A percentile compares a stretch with the other conserved stretches of the same genome.
Conservation (phyloP, 495 filamentous ascomycete species). For the Lophiostoma macrostomum region DNA sequence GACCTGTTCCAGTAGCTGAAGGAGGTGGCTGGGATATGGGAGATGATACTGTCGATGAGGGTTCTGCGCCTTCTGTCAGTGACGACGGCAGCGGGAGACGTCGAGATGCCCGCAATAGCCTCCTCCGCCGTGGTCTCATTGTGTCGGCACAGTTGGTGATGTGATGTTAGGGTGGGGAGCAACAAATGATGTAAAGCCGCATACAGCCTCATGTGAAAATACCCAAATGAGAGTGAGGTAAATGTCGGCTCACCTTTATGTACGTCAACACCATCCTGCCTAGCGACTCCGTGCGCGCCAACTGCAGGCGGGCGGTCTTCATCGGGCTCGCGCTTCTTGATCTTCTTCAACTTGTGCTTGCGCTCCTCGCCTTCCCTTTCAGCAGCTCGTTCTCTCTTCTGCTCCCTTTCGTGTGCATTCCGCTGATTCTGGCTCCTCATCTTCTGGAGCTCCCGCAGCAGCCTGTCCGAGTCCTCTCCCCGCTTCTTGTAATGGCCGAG, state of each 20-base stretch:
- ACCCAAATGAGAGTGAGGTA: background rate
- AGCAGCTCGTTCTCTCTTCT: conserved; percentile 24
- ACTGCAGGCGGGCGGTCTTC: conserved; percentile 40
- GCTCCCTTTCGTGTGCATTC: conserved; percentile 35
- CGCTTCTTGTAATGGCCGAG: conserved; percentile 21
- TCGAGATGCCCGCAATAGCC: no score
- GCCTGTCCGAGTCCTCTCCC: conserved; percentile 39
- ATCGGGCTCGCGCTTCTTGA: conserved; percentile 37
- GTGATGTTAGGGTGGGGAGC: background rate
- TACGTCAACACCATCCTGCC: conserved; percentile 44
- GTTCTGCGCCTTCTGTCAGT: conserved; percentile 21
- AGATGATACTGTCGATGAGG: conserved; percentile 33
- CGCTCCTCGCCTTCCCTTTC: conserved; percentile 36
- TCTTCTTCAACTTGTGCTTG: conserved; percentile 34
- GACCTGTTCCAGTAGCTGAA: conserved; percentile 27
- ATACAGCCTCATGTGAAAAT: background rate
- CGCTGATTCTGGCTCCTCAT: conserved; percentile 58
- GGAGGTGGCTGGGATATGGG: conserved; percentile 34
- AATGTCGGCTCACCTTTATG: conserved; percentile 36
- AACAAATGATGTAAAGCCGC: background rate
- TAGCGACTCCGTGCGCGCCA: conserved; percentile 42
- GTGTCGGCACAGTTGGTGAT: no score
- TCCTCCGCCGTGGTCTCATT: no score
- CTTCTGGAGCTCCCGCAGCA: conserved; percentile 82
- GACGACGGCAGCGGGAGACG: no score